Conservation (phyloP, 306 rosid species). For the Begonia peltatifolia region DNA sequence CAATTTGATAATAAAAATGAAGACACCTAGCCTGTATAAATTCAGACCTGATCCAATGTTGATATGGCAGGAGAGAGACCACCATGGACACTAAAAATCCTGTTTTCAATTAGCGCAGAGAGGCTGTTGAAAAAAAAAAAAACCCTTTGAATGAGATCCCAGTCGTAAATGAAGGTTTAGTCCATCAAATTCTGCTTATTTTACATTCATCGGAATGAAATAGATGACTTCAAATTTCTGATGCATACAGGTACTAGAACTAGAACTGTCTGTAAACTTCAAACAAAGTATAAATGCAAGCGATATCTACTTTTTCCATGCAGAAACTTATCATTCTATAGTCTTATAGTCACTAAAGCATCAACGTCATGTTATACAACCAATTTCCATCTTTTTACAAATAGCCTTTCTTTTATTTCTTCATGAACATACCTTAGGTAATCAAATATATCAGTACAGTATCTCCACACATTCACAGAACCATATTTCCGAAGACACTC, state of each 20-base stretch:
- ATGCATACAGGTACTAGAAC: too few relatives aligned
- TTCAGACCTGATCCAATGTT: conserved; percentile 79
- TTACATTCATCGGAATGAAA: too few relatives aligned
- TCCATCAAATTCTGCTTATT: too few relatives aligned
- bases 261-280: too few relatives aligned
- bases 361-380: neutral
- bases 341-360: too few relatives aligned
- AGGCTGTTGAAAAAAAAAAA: conserved; percentile 40
- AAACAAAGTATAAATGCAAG: too few relatives aligned
- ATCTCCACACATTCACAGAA: conserved; percentile 98
- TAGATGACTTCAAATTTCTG: too few relatives aligned
- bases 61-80: conserved; percentile 96
- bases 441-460: conserved; percentile 95
- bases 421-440: conserved; percentile 59
- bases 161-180: too few relatives aligned
- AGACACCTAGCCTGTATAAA: conserved; percentile 2
- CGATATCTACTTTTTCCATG: too few relatives aligned
- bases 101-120: conserved; percentile 91
- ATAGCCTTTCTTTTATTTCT: conserved; percentile 5
- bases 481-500: conserved; percentile 99
- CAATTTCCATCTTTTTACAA: neutral
- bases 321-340: too few relatives aligned
- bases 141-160: neutral
- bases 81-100: conserved; percentile 92
- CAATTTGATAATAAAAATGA: conserved; percentile 8